Evolutionary conservation across 1,284 basidiomycete species (phyloP), one percentile per base, ranked within the genome.

Genomic region (Cutaneotrichosporon mucoides): DNA sequence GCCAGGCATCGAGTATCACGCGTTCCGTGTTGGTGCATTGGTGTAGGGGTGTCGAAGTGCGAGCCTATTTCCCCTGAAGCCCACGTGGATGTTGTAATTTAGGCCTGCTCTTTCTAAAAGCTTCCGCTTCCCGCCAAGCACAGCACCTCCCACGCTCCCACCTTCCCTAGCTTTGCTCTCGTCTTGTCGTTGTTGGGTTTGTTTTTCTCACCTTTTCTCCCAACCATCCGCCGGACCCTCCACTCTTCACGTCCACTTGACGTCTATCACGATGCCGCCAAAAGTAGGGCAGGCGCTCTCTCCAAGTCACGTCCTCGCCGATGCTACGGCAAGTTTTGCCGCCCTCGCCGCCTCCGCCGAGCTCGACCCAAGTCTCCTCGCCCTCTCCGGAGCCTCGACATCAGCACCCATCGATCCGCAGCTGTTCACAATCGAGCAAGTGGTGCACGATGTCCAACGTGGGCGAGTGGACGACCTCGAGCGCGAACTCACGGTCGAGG

Each of bases 161-260:
- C n/a, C 10, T 15, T 5, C 24, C 7, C 44, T 7, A n/a, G 10
- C 24, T 48, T 33, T 35, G n/a, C 12, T 33, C 34, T 48, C 38
- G 12, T 40, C 38, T 12, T 9, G 9, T 12, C 12, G 89, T 33
- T 84, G 86, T 66, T 84, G 93, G 35, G 15, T n/a, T 54, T 50
- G 37, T 56, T 59, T 59, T 62, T 62, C 15, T 59, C 24, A 10
- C 24, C 55, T 54, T 62, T 62, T 62, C 55, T 62, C 58, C 58
- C 58, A 54, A 13, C 47, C 35, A 24, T 24, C 24, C n/a, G 6
- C 11, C 11, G 33, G 6, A 5, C 44, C 52, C 57, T 59, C 53
- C 57, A 55, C 53, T 40, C n/a, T 33, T 7, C 15, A 35, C 15
- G 47, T 46, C 53, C 48, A 51, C 53, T 24, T 24, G 24, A 24